A percentile compares a stretch with the other conserved stretches of the same genome.
Evolutionary conservation across 768 basidiomycete species (phyloP).

Genomic region (Tylopilus cervinicoccineus): DNA sequence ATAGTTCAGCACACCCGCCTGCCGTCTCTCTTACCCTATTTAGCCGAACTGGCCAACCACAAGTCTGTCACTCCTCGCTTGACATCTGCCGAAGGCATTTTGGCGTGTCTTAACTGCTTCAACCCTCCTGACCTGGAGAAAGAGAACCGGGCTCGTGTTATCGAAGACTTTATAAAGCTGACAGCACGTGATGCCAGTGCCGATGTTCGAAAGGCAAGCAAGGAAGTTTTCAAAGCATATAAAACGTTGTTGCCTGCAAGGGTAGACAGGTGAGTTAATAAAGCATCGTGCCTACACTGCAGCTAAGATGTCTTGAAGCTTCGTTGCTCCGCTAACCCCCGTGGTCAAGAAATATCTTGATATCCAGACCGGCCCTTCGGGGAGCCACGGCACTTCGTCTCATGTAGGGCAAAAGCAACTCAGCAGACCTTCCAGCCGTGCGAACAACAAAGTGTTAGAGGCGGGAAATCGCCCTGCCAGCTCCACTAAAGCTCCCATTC

Average conservation of each 20-base stretch:
- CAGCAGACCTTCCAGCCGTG: slow-evolving; percentile 24
- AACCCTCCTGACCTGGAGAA: slow-evolving; percentile 79
- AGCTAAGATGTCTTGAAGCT: slow-evolving; percentile 41
- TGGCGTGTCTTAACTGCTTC: slow-evolving; percentile 67
- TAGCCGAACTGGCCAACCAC: slow-evolving; percentile 56
- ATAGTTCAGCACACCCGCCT: slow-evolving; percentile 69
- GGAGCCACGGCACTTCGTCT: slow-evolving; percentile 1
- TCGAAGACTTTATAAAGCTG: slow-evolving; percentile 65
- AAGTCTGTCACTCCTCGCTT: slow-evolving; percentile 65
- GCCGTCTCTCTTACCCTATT: slow-evolving; percentile 56
- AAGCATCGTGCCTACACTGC: neutral
- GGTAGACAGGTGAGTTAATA: slow-evolving; percentile 53
- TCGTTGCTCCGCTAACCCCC: slow-evolving; percentile 69
- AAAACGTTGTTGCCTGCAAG: slow-evolving; percentile 63
- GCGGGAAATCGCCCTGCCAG: slow-evolving; percentile 7
- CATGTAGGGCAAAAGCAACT: slow-evolving; percentile 13
- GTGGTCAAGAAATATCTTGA: slow-evolving; percentile 75
- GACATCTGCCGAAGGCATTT: slow-evolving; percentile 58
- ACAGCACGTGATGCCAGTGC: slow-evolving; percentile 72
- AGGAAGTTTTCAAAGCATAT: slow-evolving; percentile 74
- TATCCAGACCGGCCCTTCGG: slow-evolving; percentile 27
- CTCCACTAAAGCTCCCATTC: slow-evolving; percentile 11
- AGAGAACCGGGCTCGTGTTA: slow-evolving; percentile 55
- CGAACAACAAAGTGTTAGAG: slow-evolving; percentile 13
- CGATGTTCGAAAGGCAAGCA: slow-evolving; percentile 66